phyloP scores from a whole-genome alignment of 176 grass and related monocot species.

The Juncus inflexus region DNA sequence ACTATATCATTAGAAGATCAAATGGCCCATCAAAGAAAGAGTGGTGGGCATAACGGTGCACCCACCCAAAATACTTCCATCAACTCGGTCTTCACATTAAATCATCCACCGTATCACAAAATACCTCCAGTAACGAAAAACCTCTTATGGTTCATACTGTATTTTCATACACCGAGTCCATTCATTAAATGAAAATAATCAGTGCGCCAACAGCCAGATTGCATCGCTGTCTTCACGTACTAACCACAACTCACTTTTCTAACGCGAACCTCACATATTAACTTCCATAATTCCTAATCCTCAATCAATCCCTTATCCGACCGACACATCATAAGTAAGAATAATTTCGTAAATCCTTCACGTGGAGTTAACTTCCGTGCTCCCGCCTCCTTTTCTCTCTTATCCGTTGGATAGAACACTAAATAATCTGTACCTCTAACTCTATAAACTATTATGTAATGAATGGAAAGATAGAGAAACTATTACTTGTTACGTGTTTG shows the following conservation, averaged over 20 bases:
- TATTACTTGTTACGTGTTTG: too few species aligned
- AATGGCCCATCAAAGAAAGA: background rate
- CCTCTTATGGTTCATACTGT: background rate
- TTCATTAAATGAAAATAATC: background rate
- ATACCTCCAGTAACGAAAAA: too few species aligned
- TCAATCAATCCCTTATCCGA: background rate
- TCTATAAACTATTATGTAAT: background rate
- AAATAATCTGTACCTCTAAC: background rate
- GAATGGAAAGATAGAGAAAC: too few species aligned
- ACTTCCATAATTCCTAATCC: too few species aligned
- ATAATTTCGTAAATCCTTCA: background rate
- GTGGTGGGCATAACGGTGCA: background rate
- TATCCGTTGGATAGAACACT: background rate
- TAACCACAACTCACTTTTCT: background rate
- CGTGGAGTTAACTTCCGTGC: background rate
- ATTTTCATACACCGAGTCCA: background rate
- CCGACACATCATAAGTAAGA: background rate
- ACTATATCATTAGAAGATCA: too few species aligned
- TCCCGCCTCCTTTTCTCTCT: conserved; percentile 12
- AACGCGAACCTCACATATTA: too few species aligned
- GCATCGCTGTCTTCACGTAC: conserved; percentile 9
- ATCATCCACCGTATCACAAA: background rate
- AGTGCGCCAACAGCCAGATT: conserved; percentile 24
- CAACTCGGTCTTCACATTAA: background rate
- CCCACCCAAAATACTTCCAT: background rate